phyloP scores from a whole-genome alignment of 768 basidiomycete genomes.

The Boletus rubescentipes region DNA sequence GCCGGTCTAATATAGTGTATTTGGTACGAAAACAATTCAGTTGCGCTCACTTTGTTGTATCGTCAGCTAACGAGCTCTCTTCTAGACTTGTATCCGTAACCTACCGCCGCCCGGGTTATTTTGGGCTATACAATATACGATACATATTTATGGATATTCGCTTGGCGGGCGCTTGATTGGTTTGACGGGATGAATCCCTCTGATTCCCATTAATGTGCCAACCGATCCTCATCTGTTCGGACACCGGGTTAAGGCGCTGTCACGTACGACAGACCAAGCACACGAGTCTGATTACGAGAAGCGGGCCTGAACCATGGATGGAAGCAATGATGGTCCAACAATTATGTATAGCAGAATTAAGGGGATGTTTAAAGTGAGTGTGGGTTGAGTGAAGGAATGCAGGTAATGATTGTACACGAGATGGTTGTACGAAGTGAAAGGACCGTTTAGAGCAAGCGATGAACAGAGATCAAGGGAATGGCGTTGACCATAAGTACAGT shows the following conservation, averaged over 20 bases:
- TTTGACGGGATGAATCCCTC: too few relatives aligned
- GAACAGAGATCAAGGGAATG: background rate
- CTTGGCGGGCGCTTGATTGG: too few relatives aligned
- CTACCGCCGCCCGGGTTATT: conserved; percentile 19
- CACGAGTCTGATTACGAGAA: background rate
- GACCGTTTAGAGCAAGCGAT: background rate
- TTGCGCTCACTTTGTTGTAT: conserved; percentile 21
- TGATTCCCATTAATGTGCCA: too few relatives aligned
- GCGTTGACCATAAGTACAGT: conserved; percentile 9
- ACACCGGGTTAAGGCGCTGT: background rate
- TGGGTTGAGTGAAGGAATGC: conserved; percentile 11
- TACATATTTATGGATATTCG: conserved; percentile 28
- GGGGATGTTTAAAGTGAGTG: background rate
- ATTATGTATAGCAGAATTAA: conserved; percentile 9
- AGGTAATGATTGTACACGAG: conserved; percentile 7
- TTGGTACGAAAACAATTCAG: conserved; percentile 31
- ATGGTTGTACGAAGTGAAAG: background rate
- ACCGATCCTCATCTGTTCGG: too few relatives aligned
- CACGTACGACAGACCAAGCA: background rate
- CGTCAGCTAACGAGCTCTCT: conserved; percentile 29
- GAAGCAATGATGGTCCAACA: background rate
- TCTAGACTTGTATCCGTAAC: conserved; percentile 37
- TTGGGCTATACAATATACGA: conserved; percentile 22
- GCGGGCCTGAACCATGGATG: background rate
- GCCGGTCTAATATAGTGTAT: conserved; percentile 34